Conservation (phyloP, 1,284 basidiomycete genomes). For the Leccinum variabile region DNA sequence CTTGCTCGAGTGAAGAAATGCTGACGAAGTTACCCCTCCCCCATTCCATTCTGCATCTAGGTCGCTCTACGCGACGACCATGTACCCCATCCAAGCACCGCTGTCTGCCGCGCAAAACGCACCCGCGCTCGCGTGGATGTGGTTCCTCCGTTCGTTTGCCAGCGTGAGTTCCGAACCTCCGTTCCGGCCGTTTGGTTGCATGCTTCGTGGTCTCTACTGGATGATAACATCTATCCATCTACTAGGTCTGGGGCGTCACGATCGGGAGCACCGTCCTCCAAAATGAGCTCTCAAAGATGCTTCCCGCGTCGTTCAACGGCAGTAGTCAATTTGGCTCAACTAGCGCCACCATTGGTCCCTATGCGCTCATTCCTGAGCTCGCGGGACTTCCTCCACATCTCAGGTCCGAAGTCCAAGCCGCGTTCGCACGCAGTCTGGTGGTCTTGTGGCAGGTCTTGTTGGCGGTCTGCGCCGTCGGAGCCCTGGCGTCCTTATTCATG, state of each 20-base stretch:
- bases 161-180: conserved; percentile 9
- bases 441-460: conserved; percentile 18
- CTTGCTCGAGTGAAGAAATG: background rate
- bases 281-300: conserved; percentile 15
- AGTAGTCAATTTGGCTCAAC: conserved; percentile 2
- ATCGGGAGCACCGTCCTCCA: conserved; percentile 26
- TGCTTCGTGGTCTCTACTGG: background rate
- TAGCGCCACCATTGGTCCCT: conserved; percentile 10
- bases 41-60: background rate
- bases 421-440: conserved; percentile 16
- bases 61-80: conserved; percentile 9
- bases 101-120: conserved; percentile 27
- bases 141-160: conserved; percentile 32
- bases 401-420: conserved; percentile 9
- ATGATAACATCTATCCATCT: background rate
- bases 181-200: background rate
- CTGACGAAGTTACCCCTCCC: background rate
- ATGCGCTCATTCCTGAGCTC: conserved; percentile 19
- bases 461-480: conserved; percentile 10
- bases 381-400: conserved; percentile 4
- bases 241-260: conserved; percentile 25
- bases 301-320: conserved; percentile 10
- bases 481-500: conserved; percentile 21
- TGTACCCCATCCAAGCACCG: conserved; percentile 38
- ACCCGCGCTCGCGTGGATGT: conserved; percentile 28